Evolutionary conservation across 2,329 filamentous ascomycete genomes (phyloP), one percentile per base, ranked within the genome.

Genomic region (Niveomyces coronatus): DNA sequence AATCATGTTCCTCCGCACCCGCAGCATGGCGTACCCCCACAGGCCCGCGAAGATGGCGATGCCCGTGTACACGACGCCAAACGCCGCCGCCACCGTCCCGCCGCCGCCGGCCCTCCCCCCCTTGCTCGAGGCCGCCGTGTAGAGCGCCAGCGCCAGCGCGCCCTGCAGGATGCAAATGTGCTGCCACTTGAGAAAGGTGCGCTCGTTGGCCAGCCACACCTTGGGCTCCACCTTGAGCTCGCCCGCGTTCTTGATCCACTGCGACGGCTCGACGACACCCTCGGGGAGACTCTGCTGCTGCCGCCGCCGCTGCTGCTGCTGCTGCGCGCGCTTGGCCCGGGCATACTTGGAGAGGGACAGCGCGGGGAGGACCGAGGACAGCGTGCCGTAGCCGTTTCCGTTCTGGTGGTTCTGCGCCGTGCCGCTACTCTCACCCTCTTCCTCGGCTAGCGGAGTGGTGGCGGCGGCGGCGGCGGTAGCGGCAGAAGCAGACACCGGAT

Each of bases 171-270:
- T 77, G 44, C 79, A 82, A 52, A 98, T 87, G 58, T 96, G 88
- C 66, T 96, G 85, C 91, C 91, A 98, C 61, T 95, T 96, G 60
- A 98, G 81, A 57, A 95, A 98, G 0, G 91, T 98, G 44, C 91
- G 82, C 64, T 98, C 89, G 61, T 98, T 98, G 39, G 91, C 91
- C 41, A 98, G 79, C 89, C 91, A 98, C 20, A 98, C 89, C 63
- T 98, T 98, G 44, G 86, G 87, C 64, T 98, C 91, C 41, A 98
- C 86, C 55, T 87, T 83, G 47, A 96, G 74, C 24, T 87, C 84
- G 3, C 91, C 89, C 23, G 82, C 75, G 61, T 98, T 93, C 67
- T 98, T 98, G 68, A 98, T 85, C 79, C 89, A 93, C 47, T 78
- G 71, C 8, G 74, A 76, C 2, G 91, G 91, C 54, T 93, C 79